These are phyloP conservation scores for Aspergillus sp. DNA, from an alignment of 2,329 filamentous ascomycete genomes.

Conservation along the genomic window DNA sequence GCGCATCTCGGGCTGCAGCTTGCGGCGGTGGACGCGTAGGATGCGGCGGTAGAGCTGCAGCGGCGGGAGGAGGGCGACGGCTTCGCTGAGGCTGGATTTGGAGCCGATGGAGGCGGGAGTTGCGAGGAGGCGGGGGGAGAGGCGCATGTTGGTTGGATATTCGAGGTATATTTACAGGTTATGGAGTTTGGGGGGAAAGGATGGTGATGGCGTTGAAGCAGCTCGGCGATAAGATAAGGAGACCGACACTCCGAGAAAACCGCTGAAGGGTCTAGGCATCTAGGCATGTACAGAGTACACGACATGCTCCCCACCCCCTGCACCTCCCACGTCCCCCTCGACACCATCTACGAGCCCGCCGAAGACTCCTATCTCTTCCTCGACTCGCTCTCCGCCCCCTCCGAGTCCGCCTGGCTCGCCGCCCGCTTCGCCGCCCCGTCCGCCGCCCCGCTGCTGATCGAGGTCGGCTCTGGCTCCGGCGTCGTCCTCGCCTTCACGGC, in stretches of 20 bases:
- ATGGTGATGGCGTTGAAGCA: not conserved
- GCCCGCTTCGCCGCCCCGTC: slow-evolving; percentile 45
- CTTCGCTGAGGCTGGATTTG: slow-evolving; percentile 33
- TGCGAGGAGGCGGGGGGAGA: slow-evolving; percentile 28
- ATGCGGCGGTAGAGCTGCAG: slow-evolving; percentile 83
- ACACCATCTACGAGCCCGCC: slow-evolving; percentile 84
- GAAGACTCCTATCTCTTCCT: slow-evolving; percentile 94
- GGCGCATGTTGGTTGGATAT: slow-evolving; percentile 24
- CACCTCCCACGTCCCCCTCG: slow-evolving; percentile 82
- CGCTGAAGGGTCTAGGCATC: too few relatives aligned
- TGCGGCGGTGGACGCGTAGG: slow-evolving; percentile 73
- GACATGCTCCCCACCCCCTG: slow-evolving; percentile 85
- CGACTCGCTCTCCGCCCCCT: slow-evolving; percentile 69
- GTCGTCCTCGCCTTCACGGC: slow-evolving; percentile 84
- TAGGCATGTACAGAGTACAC: too few relatives aligned
- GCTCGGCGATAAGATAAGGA: slow-evolving; percentile 6
- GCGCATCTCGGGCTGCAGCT: slow-evolving; percentile 63
- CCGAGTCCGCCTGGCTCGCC: slow-evolving; percentile 61
- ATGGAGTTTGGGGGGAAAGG: not conserved
- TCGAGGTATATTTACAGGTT: not conserved
- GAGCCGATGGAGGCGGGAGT: slow-evolving; percentile 31
- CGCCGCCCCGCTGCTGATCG: slow-evolving; percentile 56
- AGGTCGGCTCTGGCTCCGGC: slow-evolving; percentile 85
- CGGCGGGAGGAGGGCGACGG: slow-evolving; percentile 69
- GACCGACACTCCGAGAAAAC: slow-evolving; percentile 8